Percentiles rank a stretch among this genome's conserved stretches.
These are phyloP conservation scores for Tillandsia leiboldiana DNA, from an alignment of 176 grass and related monocot species.

Conservation along the genomic window DNA sequence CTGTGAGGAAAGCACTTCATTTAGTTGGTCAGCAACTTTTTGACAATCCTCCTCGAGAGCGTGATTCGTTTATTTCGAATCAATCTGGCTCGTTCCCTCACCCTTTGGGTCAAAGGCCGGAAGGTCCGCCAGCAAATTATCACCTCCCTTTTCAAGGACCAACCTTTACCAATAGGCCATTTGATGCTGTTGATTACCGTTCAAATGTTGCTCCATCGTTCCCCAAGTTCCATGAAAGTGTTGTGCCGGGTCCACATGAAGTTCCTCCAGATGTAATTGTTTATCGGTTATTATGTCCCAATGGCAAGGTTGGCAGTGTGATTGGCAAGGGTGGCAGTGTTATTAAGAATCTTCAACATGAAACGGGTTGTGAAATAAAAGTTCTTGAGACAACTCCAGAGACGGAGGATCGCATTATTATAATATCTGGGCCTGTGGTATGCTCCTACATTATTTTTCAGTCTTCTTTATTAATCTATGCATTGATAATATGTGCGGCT, in stretches of 20 bases:
- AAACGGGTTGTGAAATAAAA: conserved; percentile 93
- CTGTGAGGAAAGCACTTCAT: conserved; percentile 71
- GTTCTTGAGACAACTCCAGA: conserved; percentile 63
- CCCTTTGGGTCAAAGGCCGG: conserved; percentile 27
- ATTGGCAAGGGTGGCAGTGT: conserved; percentile 81
- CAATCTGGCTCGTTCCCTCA: conserved; percentile 40
- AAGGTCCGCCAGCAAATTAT: conserved; percentile 43
- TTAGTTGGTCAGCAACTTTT: conserved; percentile 53
- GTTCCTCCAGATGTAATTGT: conserved; percentile 43
- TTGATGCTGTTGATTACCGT: conserved; percentile 27
- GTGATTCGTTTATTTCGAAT: conserved; percentile 29
- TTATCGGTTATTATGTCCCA: conserved; percentile 69
- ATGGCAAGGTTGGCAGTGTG: conserved; percentile 73
- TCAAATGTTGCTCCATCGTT: conserved; percentile 36
- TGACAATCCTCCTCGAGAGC: conserved; percentile 47
- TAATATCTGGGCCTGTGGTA: conserved; percentile 83
- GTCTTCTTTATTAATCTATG: background rate
- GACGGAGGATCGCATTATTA: conserved; percentile 54
- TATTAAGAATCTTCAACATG: conserved; percentile 72
- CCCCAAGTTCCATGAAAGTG: conserved; percentile 40
- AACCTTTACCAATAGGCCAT: conserved; percentile 30
- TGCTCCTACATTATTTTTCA: background rate
- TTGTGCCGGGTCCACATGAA: conserved; percentile 30
- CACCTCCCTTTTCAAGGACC: conserved; percentile 46
- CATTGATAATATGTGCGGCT: too few relatives aligned